These are phyloP conservation scores for Pleurozium schreberi DNA, from an alignment of 225 moss, liverwort and hornwort species.

Conservation along the genomic window DNA sequence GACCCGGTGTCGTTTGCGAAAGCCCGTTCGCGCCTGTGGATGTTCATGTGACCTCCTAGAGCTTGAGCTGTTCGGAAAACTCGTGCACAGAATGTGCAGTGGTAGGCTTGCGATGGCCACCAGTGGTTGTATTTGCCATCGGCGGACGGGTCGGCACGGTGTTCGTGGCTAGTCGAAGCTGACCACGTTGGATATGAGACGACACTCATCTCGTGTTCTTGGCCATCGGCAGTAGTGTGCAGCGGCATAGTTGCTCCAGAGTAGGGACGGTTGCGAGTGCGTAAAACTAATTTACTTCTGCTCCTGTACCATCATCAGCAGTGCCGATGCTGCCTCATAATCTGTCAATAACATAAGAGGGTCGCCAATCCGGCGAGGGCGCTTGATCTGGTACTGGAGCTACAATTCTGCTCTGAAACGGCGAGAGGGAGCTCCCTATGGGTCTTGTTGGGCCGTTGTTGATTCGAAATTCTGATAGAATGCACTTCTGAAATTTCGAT, in stretches of 20 bases:
- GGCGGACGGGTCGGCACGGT: neutral
- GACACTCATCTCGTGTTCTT: neutral
- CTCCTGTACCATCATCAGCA: neutral
- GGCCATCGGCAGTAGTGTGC: neutral
- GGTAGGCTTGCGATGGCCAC: conserved; percentile 16
- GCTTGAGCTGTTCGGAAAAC: conserved; percentile 41
- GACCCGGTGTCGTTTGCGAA: neutral
- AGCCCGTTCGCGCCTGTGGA: conserved; percentile 32
- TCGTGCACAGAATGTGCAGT: conserved; percentile 22
- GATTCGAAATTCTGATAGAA: neutral
- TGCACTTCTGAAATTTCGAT: neutral
- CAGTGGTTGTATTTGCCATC: neutral
- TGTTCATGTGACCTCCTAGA: conserved; percentile 43
- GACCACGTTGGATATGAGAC: neutral
- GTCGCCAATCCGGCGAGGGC: neutral
- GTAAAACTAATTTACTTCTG: neutral
- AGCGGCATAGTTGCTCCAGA: conserved; percentile 11
- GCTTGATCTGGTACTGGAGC: neutral
- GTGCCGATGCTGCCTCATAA: neutral
- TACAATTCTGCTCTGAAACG: neutral
- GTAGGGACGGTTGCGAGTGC: neutral
- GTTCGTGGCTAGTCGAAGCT: neutral
- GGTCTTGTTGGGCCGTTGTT: neutral
- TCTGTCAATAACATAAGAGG: neutral
- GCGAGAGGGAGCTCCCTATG: neutral